Conservation (phyloP, 164 flowering plant genomes). For the Vitis rotundifolia region DNA sequence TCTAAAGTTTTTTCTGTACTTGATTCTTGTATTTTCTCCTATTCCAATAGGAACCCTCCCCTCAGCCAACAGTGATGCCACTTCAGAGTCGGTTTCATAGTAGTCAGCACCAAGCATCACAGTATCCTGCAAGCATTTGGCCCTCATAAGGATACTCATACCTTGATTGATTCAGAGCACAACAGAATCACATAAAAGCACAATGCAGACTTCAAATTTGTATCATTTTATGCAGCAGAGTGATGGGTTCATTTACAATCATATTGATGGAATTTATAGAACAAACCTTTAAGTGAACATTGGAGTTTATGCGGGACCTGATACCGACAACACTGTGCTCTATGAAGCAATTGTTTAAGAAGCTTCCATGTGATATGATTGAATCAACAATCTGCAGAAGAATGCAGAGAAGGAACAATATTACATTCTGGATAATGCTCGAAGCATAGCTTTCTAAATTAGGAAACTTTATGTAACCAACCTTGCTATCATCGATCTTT, state of each 20-base stretch:
- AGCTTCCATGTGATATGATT: constrained; percentile 90
- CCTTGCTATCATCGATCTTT: constrained; percentile 84
- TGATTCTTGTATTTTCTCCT: constrained; percentile 86
- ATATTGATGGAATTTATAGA: background rate
- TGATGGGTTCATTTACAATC: background rate
- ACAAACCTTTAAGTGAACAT: constrained; percentile 82
- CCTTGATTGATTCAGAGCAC: background rate
- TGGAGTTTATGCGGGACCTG: constrained; percentile 71
- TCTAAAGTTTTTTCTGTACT: constrained; percentile 29
- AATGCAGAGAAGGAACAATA: background rate
- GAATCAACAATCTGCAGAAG: constrained; percentile 81
- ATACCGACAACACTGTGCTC: constrained; percentile 94
- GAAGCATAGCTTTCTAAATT: no score
- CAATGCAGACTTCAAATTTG: background rate
- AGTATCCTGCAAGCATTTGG: constrained; percentile 61
- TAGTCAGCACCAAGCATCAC: constrained; percentile 98
- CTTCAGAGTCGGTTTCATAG: constrained; percentile 80
- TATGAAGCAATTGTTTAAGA: constrained; percentile 62
- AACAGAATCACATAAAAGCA: background rate
- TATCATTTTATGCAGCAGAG: background rate
- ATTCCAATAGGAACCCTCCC: constrained; percentile 91
- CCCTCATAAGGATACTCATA: background rate
- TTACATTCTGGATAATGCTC: background rate
- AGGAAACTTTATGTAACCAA: constrained; percentile 18
- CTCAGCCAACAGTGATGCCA: constrained; percentile 64